phyloP scores from a whole-genome alignment of 352 stramenopile species.

The Salisapilia sapeloensis region DNA sequence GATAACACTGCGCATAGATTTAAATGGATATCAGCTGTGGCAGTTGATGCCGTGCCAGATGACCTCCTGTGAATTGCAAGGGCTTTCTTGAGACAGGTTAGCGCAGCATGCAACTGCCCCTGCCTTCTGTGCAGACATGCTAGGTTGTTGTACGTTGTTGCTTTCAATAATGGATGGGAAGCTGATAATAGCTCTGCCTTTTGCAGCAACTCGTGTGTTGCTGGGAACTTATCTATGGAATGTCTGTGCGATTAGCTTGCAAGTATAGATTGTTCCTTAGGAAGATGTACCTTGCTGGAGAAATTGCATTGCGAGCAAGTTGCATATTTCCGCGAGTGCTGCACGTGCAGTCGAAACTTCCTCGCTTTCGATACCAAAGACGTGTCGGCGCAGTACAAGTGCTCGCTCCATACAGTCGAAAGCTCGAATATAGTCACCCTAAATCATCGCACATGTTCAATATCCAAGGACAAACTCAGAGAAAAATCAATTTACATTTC shows the following conservation, averaged over 20 bases:
- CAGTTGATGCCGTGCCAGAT: constrained; percentile 54
- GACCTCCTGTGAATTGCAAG: constrained; percentile 66
- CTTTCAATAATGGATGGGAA: constrained; percentile 52
- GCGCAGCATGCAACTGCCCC: constrained; percentile 79
- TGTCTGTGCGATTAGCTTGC: not conserved
- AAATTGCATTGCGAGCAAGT: constrained; percentile 88
- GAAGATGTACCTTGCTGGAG: constrained; percentile 54
- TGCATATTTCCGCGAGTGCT: constrained; percentile 87
- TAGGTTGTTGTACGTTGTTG: constrained; percentile 90
- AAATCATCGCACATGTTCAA: not conserved
- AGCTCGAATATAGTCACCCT: constrained; percentile 85
- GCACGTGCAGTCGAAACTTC: constrained; percentile 78
- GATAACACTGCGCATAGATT: constrained; percentile 88
- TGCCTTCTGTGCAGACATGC: constrained; percentile 84
- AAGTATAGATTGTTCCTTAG: not conserved
- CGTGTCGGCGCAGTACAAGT: constrained; percentile 81
- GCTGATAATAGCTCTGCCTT: constrained; percentile 87
- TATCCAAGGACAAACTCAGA: no score
- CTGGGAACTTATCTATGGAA: constrained; percentile 77
- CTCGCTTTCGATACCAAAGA: constrained; percentile 81
- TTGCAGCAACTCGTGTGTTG: constrained; percentile 86
- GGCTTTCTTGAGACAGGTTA: constrained; percentile 83
- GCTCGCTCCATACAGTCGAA: constrained; percentile 88
- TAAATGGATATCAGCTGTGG: constrained; percentile 86
- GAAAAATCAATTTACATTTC: constrained; percentile 16